phyloP scores from a whole-genome alignment of 1,284 basidiomycete genomes.

The Leccinum insolens region DNA sequence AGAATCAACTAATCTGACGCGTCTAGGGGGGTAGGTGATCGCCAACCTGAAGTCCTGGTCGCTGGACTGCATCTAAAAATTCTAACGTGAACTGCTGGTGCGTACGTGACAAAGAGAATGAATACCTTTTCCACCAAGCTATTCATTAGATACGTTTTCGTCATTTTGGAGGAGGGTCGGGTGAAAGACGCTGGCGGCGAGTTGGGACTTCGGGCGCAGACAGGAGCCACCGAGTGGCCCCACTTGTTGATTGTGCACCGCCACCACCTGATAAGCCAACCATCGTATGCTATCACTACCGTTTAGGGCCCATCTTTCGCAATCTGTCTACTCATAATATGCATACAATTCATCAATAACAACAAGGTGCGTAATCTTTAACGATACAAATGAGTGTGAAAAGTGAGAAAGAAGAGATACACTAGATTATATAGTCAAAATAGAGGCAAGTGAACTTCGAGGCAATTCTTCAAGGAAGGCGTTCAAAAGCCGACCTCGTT shows the following conservation, averaged over 20 bases:
- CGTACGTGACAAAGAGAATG: background rate
- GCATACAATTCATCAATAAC: background rate
- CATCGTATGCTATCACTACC: no score
- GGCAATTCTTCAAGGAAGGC: background rate
- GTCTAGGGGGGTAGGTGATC: slow-evolving; percentile 17
- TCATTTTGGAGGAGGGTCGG: slow-evolving; percentile 53
- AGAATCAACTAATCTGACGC: slow-evolving; percentile 28
- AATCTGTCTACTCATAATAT: background rate
- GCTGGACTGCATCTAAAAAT: slow-evolving; percentile 72
- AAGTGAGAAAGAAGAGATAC: background rate
- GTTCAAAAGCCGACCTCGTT: background rate
- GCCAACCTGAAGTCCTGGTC: slow-evolving; percentile 81
- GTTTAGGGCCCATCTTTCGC: no score
- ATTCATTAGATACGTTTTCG: slow-evolving; percentile 80
- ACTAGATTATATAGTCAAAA: background rate
- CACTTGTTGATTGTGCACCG: slow-evolving; percentile 13
- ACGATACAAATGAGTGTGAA: slow-evolving; percentile 14
- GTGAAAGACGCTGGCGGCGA: slow-evolving; percentile 1
- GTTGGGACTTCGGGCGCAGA: slow-evolving; percentile 5
- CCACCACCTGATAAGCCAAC: slow-evolving; percentile 9
- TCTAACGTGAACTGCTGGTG: slow-evolving; percentile 16
- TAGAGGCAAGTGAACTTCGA: background rate
- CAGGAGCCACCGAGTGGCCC: slow-evolving; percentile 23
- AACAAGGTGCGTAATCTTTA: slow-evolving; percentile 7
- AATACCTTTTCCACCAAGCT: slow-evolving; percentile 76